Conservation (phyloP, 75 land plant species). For the Selaginella tamariscina region DNA sequence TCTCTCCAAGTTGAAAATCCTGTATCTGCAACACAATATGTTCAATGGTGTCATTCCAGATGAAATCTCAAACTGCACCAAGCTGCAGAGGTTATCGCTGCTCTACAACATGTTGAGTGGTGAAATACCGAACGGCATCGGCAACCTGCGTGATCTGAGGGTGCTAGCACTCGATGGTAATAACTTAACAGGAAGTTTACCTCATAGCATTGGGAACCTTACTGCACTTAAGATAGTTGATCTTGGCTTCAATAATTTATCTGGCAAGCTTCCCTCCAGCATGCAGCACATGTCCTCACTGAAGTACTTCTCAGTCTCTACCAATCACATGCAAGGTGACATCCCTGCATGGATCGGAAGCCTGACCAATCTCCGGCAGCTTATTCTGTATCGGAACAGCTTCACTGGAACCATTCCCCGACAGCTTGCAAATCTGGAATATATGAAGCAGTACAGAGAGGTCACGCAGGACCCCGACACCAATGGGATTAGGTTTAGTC, state of each 20-base stretch:
- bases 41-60: neutral
- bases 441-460: neutral
- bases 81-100: neutral
- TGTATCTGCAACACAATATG: neutral
- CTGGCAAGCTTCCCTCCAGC: neutral
- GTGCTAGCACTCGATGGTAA: neutral
- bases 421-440: neutral
- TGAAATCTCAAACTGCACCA: neutral
- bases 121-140: neutral
- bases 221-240: neutral
- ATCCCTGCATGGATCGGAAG: neutral
- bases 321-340: neutral
- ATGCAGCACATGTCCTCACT: neutral
- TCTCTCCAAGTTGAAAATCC: neutral
- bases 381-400: neutral
- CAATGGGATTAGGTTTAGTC: neutral
- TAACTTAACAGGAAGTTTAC: neutral
- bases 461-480: neutral
- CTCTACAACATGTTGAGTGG: neutral
- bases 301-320: neutral
- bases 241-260: neutral
- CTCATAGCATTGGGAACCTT: neutral
- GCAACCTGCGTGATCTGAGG: neutral
- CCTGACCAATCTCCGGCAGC: neutral
- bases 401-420: neutral